Percentiles rank a stretch among this genome's conserved stretches.
These are phyloP conservation scores for Talaromyces sp. DNA, from an alignment of 2,329 filamentous ascomycete genomes.

Conservation along the genomic window DNA sequence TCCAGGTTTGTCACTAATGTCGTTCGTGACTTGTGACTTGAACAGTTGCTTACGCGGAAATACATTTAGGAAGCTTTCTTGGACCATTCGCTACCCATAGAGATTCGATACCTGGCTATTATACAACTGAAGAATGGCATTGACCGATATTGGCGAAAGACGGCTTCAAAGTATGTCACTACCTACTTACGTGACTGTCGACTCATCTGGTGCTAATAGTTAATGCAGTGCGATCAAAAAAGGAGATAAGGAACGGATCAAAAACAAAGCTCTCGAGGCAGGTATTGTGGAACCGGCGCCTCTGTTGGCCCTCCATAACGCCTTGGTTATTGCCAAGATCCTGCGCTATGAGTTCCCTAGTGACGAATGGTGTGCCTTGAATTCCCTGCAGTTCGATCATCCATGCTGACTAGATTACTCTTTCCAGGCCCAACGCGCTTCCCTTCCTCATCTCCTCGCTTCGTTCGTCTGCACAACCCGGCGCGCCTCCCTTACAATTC, in stretches of 20 bases:
- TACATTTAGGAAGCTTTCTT: slow-evolving; percentile 68
- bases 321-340: slow-evolving; percentile 82
- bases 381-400: not conserved
- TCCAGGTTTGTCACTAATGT: slow-evolving; percentile 56
- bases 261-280: slow-evolving; percentile 69
- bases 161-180: slow-evolving; percentile 59
- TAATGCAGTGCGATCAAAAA: slow-evolving; percentile 54
- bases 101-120: slow-evolving; percentile 82
- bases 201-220: not conserved
- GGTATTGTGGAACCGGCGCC: slow-evolving; percentile 73
- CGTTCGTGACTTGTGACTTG: not conserved
- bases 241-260: slow-evolving; percentile 73
- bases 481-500: slow-evolving; percentile 63
- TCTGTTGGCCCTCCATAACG: slow-evolving; percentile 79
- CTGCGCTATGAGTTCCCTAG: slow-evolving; percentile 83
- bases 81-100: slow-evolving; percentile 69
- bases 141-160: slow-evolving; percentile 88
- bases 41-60: not conserved
- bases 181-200: not conserved
- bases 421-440: slow-evolving; percentile 46
- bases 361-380: slow-evolving; percentile 61
- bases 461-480: slow-evolving; percentile 51
- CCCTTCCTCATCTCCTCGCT: slow-evolving; percentile 60
- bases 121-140: slow-evolving; percentile 97
- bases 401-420: not conserved